A percentile compares a stretch with the other conserved stretches of the same genome.
Evolutionary conservation across 345 rosid genomes (phyloP).

Genomic region (Bruguiera gymnorhiza): DNA sequence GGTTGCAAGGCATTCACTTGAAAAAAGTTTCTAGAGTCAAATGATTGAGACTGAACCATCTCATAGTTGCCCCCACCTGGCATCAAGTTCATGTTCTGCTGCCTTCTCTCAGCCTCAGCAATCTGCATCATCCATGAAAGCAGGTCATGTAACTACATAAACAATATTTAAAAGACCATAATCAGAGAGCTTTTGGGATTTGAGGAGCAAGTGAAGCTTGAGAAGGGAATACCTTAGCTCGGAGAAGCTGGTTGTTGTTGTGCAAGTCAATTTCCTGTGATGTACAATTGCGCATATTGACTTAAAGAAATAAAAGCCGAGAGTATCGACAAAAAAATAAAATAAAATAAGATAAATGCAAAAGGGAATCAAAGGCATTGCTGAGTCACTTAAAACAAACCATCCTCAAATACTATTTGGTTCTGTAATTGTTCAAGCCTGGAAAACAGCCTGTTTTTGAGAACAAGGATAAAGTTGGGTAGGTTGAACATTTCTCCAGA

Average conservation of each 20-base stretch:
- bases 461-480: no score
- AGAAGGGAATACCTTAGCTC: slow-evolving; percentile 63
- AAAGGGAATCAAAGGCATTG: background rate
- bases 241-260: slow-evolving; percentile 87
- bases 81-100: slow-evolving; percentile 73
- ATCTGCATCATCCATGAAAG: slow-evolving; percentile 41
- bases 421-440: no score
- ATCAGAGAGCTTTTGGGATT: background rate
- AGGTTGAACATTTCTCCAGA: no score
- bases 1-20: slow-evolving; percentile 82
- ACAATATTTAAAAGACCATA: background rate
- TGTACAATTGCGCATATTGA: background rate
- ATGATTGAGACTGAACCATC: slow-evolving; percentile 56
- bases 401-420: no score
- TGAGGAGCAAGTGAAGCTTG: background rate
- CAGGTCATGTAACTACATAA: background rate
- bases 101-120: slow-evolving; percentile 80
- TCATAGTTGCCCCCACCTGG: slow-evolving; percentile 68
- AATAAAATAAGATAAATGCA: background rate
- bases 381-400: no score
- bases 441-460: no score
- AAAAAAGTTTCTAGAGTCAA: slow-evolving; percentile 70
- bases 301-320: background rate
- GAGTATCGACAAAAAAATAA: background rate
- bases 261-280: slow-evolving; percentile 90